Base-by-base conservation (phyloP, 495 filamentous ascomycete species). In the Beverwykella pulmonaria region DNA sequence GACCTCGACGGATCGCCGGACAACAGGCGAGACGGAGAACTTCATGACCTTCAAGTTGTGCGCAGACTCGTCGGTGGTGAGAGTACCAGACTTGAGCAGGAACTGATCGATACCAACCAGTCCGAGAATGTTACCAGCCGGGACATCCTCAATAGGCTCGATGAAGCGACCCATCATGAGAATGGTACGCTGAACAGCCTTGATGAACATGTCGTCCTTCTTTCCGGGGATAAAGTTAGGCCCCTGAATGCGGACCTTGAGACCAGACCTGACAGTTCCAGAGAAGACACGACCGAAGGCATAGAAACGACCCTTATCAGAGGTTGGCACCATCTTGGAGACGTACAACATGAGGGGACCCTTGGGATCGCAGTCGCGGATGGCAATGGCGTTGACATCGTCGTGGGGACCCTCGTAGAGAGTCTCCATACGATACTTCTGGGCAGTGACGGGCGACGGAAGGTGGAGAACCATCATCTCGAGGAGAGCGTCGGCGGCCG, bases 41-140 rank as follows among this genome's bases (percentile, higher is more conserved):
- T 96, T 97, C 94, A 99, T 99, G 82, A 99, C 94, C 88, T 98
- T 99, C 71, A 99, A 82, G 87, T 99, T 99, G 89, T 99, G 94
- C 74, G 94, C 94, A 65, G 93, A 93, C 67, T 99, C 94, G 75
- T 87, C 87, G 76, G 95, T 99, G 80, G 92, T 96, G 69, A 99
- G 88, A 71, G 94, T 99, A 87, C 94, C 94, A 76, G 94, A 98
- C 88, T 99, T 99, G 86, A 99, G 92, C 82, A 99, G 83, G 90
- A 99, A 99, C 86, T 99, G 94, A 79, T 99, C 94, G 76, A 99
- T 90, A 89, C 94, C 94, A 76, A 99, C 94, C 72, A 99, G 84
- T 85, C 94, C 94, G 74, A 95, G 88, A 82, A 99, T 98, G 88
- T 99, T 99, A 84, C 94, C 94, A 74, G 93, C 92, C 71, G 94